Percentiles rank a stretch among this genome's conserved stretches.
Conservation (phyloP, 2,329 filamentous ascomycete species). For the Thermoascus crustaceus region DNA sequence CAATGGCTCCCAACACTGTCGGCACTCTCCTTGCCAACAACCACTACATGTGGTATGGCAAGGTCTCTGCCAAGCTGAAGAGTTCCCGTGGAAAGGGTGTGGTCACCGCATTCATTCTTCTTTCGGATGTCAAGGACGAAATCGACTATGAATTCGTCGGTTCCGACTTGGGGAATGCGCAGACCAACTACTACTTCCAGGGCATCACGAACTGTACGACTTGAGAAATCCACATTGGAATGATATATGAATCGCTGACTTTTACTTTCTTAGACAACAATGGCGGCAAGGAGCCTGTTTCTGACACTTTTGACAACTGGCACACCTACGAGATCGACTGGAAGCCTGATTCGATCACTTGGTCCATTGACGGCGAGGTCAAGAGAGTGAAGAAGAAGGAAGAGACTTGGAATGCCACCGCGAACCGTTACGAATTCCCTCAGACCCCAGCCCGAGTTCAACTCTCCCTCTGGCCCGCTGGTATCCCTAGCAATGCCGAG, state of each 20-base stretch:
- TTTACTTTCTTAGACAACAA: conserved; percentile 55
- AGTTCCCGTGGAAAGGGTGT: conserved; percentile 79
- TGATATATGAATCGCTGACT: neutral
- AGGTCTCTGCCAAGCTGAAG: conserved; percentile 75
- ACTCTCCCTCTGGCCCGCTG: conserved; percentile 93
- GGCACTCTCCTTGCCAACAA: conserved; percentile 82
- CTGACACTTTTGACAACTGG: conserved; percentile 65
- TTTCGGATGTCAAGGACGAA: conserved; percentile 94
- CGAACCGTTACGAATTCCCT: conserved; percentile 76
- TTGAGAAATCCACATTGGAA: neutral
- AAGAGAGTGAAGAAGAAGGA: conserved; percentile 65
- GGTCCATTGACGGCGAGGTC: conserved; percentile 74
- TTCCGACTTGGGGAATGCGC: conserved; percentile 63
- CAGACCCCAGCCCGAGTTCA: conserved; percentile 88
- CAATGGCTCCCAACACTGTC: conserved; percentile 77
- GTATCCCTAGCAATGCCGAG: conserved; percentile 64
- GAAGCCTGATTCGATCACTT: conserved; percentile 77
- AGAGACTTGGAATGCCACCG: conserved; percentile 78
- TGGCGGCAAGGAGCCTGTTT: conserved; percentile 58
- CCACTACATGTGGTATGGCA: conserved; percentile 95
- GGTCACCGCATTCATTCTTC: conserved; percentile 92
- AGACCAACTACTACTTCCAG: conserved; percentile 97
- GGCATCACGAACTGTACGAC: conserved; percentile 75
- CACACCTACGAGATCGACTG: conserved; percentile 93
- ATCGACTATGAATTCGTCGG: conserved; percentile 97